Percentiles rank a stretch among this genome's conserved stretches.
These are phyloP conservation scores for Tulasnella sp. DNA, from an alignment of 768 basidiomycete species.

Conservation along the genomic window DNA sequence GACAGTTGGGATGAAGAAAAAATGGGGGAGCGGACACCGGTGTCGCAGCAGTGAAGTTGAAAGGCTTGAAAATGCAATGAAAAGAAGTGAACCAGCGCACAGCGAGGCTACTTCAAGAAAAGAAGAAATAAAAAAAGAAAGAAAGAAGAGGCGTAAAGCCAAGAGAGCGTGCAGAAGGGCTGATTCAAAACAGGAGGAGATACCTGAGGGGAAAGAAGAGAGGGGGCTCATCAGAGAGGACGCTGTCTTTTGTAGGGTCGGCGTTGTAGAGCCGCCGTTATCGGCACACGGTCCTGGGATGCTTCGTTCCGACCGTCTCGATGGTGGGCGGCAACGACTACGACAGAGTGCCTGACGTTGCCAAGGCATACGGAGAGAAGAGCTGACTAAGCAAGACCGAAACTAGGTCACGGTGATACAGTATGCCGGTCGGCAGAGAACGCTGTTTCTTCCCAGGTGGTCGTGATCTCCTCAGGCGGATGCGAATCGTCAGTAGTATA, in stretches of 20 bases:
- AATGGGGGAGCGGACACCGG: background rate
- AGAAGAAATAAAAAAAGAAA: background rate
- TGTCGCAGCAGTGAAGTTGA: background rate
- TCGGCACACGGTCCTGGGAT: background rate
- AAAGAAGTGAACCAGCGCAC: background rate
- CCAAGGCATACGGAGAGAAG: background rate
- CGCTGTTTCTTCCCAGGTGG: too few relatives aligned
- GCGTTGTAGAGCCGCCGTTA: background rate
- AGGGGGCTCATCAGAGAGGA: background rate
- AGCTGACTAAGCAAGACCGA: background rate
- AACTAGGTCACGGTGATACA: background rate
- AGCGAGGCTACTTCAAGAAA: background rate
- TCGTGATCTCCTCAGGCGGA: too few relatives aligned
- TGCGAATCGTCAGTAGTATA: too few relatives aligned
- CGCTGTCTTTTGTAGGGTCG: background rate
- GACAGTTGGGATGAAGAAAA: background rate
- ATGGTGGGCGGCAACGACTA: background rate
- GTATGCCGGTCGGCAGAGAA: background rate
- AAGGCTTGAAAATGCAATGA: background rate
- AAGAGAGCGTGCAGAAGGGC: background rate
- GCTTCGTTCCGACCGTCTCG: background rate
- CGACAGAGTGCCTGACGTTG: background rate
- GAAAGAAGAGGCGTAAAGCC: slow-evolving; percentile 2
- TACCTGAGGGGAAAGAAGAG: background rate
- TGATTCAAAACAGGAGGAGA: background rate